These are phyloP conservation scores for Neltuma alba DNA, from an alignment of 306 rosid genomes.

Conservation along the genomic window DNA sequence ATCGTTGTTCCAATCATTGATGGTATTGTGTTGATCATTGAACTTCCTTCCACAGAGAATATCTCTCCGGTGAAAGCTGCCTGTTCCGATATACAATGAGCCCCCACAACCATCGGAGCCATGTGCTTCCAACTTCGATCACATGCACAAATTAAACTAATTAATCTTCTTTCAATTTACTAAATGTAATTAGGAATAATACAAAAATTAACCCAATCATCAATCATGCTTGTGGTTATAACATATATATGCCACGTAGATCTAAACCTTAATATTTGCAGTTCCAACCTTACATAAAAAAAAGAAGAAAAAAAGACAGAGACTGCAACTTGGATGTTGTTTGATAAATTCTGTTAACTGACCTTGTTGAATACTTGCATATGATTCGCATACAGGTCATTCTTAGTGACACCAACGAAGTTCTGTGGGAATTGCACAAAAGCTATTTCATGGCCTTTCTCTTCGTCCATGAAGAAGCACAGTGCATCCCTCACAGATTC, in stretches of 20 bases:
- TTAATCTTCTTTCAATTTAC: no score
- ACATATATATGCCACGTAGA: background rate
- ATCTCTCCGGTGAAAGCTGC: slow-evolving; percentile 82
- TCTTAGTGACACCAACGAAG: slow-evolving; percentile 58
- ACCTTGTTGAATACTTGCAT: slow-evolving; percentile 42
- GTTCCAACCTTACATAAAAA: background rate
- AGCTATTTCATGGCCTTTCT: slow-evolving; percentile 71
- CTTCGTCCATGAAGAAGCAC: slow-evolving; percentile 83
- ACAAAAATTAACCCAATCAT: no score
- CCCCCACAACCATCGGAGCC: slow-evolving; percentile 85
- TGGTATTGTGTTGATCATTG: slow-evolving; percentile 26
- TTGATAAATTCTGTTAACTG: slow-evolving; percentile 22
- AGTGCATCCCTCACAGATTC: slow-evolving; percentile 69
- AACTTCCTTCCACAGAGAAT: slow-evolving; percentile 63
- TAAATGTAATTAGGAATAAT: no score
- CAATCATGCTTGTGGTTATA: background rate
- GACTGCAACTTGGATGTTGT: background rate
- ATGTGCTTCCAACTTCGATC: slow-evolving; percentile 54
- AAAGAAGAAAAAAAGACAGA: background rate
- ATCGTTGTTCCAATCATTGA: slow-evolving; percentile 38
- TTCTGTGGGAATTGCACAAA: slow-evolving; percentile 72
- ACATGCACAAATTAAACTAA: slow-evolving; percentile 5
- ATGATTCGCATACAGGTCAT: slow-evolving; percentile 55
- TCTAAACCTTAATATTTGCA: background rate
- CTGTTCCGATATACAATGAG: slow-evolving; percentile 66